A percentile compares a stretch with the other conserved stretches of the same genome.
These are phyloP conservation scores for Trematosphaeria pertusa DNA, from an alignment of 2,329 filamentous ascomycete genomes.

Conservation along the genomic window DNA sequence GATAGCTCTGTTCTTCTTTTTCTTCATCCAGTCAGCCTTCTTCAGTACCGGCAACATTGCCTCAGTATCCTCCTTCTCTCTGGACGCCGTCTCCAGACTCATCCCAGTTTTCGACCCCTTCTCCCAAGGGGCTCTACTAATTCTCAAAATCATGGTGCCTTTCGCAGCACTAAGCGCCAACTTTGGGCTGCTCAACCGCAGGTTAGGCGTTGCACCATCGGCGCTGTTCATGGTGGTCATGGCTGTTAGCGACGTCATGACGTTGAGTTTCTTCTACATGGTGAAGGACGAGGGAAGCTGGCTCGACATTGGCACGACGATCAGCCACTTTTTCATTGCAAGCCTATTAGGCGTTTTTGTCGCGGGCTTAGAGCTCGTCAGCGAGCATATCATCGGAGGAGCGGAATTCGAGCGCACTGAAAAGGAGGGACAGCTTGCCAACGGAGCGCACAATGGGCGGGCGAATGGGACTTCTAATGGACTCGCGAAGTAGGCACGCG, in stretches of 20 bases:
- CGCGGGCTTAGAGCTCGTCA: slow-evolving; percentile 82
- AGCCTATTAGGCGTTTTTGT: slow-evolving; percentile 91
- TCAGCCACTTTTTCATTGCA: slow-evolving; percentile 93
- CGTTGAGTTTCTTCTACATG: slow-evolving; percentile 96
- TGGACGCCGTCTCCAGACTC: slow-evolving; percentile 87
- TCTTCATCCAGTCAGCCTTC: slow-evolving; percentile 91
- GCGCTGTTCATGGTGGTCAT: slow-evolving; percentile 92
- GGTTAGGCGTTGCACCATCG: slow-evolving; percentile 82
- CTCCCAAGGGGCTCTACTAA: slow-evolving; percentile 82
- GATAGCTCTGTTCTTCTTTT: slow-evolving; percentile 92
- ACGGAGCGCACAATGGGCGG: slow-evolving; percentile 12
- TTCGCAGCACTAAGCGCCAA: slow-evolving; percentile 93
- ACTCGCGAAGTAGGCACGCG: slow-evolving; percentile 1
- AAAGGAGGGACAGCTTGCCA: slow-evolving; percentile 9
- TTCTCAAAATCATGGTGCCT: slow-evolving; percentile 90
- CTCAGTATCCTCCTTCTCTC: slow-evolving; percentile 88
- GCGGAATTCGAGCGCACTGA: slow-evolving; percentile 66
- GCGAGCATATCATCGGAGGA: slow-evolving; percentile 80
- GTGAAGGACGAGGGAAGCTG: slow-evolving; percentile 96
- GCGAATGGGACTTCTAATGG: slow-evolving; percentile 7
- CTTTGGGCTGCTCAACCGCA: slow-evolving; percentile 87
- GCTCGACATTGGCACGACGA: slow-evolving; percentile 97
- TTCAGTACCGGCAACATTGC: slow-evolving; percentile 97
- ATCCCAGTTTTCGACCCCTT: slow-evolving; percentile 95
- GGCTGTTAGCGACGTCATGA: slow-evolving; percentile 86